Conservation (phyloP, 2,329 filamentous ascomycete genomes). For the Fusarium sulawesiense region DNA sequence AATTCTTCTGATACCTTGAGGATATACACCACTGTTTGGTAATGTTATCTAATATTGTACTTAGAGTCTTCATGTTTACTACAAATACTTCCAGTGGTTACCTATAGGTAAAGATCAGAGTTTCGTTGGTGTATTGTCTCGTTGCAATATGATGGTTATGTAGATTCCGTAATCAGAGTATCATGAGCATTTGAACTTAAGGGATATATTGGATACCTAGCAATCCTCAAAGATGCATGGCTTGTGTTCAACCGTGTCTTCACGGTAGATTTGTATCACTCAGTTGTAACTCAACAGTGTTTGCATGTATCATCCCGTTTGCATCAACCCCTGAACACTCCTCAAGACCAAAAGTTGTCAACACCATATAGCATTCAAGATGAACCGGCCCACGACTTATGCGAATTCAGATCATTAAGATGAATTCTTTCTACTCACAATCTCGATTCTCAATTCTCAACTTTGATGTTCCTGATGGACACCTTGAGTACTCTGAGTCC, state of each 20-base stretch:
- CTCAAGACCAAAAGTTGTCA: neutral
- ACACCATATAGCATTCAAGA: neutral
- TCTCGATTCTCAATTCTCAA: neutral
- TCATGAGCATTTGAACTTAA: neutral
- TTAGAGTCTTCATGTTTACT: neutral
- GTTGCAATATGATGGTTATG: neutral
- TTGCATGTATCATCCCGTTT: slow-evolving; percentile 6
- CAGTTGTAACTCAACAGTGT: neutral
- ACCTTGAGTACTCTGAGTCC: neutral
- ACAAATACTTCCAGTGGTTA: neutral
- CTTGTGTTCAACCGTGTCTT: neutral
- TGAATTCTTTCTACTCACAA: neutral
- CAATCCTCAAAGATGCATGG: neutral
- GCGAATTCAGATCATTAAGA: neutral
- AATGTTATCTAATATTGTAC: neutral
- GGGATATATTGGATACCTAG: neutral
- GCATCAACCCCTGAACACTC: neutral
- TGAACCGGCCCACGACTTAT: neutral
- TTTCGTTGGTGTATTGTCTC: neutral
- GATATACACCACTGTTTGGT: neutral
- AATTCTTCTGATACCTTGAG: neutral
- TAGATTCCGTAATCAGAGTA: neutral
- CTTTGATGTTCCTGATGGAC: neutral
- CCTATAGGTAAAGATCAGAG: neutral
- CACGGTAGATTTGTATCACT: neutral